Evolutionary conservation across 805 yeast genomes (phyloP).

Genomic region (Scheffersomyces stipitis): DNA sequence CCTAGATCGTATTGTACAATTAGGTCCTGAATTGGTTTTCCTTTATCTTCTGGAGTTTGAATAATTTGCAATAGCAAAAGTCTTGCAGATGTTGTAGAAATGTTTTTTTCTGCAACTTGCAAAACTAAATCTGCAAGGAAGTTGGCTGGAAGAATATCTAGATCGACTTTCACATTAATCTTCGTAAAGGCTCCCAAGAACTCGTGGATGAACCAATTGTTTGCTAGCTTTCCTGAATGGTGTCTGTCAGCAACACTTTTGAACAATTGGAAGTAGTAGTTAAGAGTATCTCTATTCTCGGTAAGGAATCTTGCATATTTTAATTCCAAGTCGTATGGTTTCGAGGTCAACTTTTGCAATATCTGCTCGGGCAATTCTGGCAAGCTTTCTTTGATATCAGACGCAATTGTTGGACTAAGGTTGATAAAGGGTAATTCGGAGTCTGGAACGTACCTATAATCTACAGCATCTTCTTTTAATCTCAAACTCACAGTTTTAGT

Average conservation of each 20-base stretch:
- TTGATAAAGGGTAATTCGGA: slow-evolving; percentile 72
- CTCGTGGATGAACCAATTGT: slow-evolving; percentile 84
- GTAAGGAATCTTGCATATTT: slow-evolving; percentile 77
- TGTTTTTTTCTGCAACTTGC: slow-evolving; percentile 42
- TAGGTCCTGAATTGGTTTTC: slow-evolving; percentile 37
- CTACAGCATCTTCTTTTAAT: slow-evolving; percentile 76
- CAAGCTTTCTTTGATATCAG: slow-evolving; percentile 39
- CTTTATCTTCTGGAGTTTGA: slow-evolving; percentile 41
- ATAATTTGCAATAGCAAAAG: slow-evolving; percentile 62
- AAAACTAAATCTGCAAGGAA: slow-evolving; percentile 56
- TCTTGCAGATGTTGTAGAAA: slow-evolving; percentile 72
- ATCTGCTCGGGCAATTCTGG: slow-evolving; percentile 66
- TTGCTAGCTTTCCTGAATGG: slow-evolving; percentile 41
- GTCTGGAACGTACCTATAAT: slow-evolving; percentile 93
- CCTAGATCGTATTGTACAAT: slow-evolving; percentile 55
- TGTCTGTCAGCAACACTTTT: slow-evolving; percentile 15
- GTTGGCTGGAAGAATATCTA: slow-evolving; percentile 29
- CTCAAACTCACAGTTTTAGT: slow-evolving; percentile 63
- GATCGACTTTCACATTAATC: slow-evolving; percentile 37
- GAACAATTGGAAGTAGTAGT: slow-evolving; percentile 52
- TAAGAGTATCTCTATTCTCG: slow-evolving; percentile 46
- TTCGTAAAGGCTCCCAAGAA: slow-evolving; percentile 67
- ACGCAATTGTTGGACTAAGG: slow-evolving; percentile 44
- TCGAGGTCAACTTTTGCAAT: slow-evolving; percentile 41
- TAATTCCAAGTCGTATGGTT: slow-evolving; percentile 57